phyloP scores from a whole-genome alignment of 345 rosid genomes.

The Arabidopsis thaliana region DNA sequence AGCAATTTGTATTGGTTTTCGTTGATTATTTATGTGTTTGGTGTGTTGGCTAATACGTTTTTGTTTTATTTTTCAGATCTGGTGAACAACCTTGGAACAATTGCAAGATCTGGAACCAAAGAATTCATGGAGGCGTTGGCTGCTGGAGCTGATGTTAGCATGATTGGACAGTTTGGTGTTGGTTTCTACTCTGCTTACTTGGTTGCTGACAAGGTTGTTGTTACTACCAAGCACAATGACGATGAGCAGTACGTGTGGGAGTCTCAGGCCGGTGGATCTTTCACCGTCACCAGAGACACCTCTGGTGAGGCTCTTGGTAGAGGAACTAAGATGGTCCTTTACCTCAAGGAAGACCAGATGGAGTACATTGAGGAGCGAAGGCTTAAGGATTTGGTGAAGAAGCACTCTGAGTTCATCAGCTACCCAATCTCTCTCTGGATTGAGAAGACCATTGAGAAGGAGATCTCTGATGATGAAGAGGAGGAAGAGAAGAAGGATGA shows the following conservation, averaged over 20 bases:
- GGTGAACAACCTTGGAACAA: constrained; percentile 92
- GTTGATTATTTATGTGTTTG: not conserved
- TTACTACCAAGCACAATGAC: constrained; percentile 83
- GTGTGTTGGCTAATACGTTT: not conserved
- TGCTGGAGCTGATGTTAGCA: constrained; percentile 90
- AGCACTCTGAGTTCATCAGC: constrained; percentile 95
- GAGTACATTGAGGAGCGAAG: constrained; percentile 93
- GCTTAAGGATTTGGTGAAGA: constrained; percentile 81
- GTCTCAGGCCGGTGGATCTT: constrained; percentile 93
- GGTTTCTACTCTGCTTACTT: constrained; percentile 89
- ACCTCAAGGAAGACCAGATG: constrained; percentile 85
- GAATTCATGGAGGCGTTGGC: constrained; percentile 91
- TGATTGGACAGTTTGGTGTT: constrained; percentile 94
- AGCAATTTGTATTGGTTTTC: not conserved
- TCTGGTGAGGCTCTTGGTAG: constrained; percentile 77
- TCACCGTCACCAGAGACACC: constrained; percentile 77
- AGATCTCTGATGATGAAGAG: constrained; percentile 86
- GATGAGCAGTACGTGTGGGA: constrained; percentile 94
- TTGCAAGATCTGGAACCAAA: constrained; percentile 90
- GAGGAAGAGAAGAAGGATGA: constrained; percentile 88
- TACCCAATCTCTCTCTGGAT: constrained; percentile 87
- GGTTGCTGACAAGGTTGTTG: constrained; percentile 85
- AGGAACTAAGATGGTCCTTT: constrained; percentile 77
- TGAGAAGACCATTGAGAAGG: constrained; percentile 91
- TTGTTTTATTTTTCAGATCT: constrained; percentile 50